Evolutionary conservation across 1,284 basidiomycete species (phyloP).

Genomic region (Apiotrichum porosum): DNA sequence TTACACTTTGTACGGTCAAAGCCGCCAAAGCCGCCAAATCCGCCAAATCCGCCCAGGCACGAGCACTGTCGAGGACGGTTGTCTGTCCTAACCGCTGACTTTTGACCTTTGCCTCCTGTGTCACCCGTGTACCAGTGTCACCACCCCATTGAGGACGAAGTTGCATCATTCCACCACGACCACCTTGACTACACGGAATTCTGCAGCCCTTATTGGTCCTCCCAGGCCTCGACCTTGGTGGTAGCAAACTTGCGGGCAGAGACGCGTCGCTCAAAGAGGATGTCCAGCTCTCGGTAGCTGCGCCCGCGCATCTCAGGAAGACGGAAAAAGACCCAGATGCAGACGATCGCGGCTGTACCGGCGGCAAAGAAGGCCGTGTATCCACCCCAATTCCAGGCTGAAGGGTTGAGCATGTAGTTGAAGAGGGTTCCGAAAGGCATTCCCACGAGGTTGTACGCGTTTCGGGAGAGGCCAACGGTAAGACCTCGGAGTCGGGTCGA

Average conservation of each 20-base stretch:
- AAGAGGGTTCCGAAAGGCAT: slow-evolving; percentile 12
- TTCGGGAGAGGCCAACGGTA: slow-evolving; percentile 51
- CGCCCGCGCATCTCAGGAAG: slow-evolving; percentile 38
- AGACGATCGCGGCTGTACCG: slow-evolving; percentile 23
- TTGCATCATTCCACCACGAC: too few relatives aligned
- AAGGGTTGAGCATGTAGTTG: slow-evolving; percentile 19
- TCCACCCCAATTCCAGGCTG: slow-evolving; percentile 20
- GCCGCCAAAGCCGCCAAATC: too few relatives aligned
- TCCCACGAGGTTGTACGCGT: slow-evolving; percentile 45
- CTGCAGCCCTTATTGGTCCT: too few relatives aligned
- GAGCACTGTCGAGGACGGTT: too few relatives aligned
- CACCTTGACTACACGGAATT: too few relatives aligned
- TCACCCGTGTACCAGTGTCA: too few relatives aligned
- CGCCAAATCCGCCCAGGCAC: too few relatives aligned
- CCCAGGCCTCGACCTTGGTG: too few relatives aligned
- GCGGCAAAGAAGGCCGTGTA: slow-evolving; percentile 48
- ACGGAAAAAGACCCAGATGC: slow-evolving; percentile 21
- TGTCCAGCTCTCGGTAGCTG: slow-evolving; percentile 47
- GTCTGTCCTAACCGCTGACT: too few relatives aligned
- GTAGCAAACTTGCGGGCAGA: slow-evolving; percentile 42
- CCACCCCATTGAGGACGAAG: too few relatives aligned
- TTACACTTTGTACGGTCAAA: too few relatives aligned
- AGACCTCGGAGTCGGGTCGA: slow-evolving; percentile 51
- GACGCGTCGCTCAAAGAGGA: slow-evolving; percentile 43
- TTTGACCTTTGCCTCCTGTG: too few relatives aligned